Base-by-base conservation (phyloP, 1,284 basidiomycete species). In the Entoloma clypeatum region DNA sequence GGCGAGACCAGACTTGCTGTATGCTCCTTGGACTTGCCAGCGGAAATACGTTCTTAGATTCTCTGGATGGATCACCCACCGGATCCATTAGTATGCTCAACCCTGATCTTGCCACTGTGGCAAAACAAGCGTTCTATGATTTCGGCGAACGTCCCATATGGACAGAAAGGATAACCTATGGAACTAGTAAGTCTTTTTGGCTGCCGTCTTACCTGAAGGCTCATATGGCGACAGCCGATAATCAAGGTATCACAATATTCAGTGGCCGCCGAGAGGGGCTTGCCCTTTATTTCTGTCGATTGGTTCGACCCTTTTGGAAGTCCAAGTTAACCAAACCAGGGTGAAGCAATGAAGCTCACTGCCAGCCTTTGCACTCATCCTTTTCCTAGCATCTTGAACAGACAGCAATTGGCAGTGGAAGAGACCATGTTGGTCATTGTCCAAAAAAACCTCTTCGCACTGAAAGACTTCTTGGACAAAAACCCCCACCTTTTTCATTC, bases 261-360 rank as follows among this genome's bases (percentile, higher is more conserved):
- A 93, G 91, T 53, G 87, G 91, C 26, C 77, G 92, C 37, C 79
- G 93, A 52, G 92, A 98, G 63, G 95, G 92, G 1, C 72, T 98
- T 27, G 87, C 86, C 0, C 65, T 95, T 23, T 94, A 92, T 60
- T 79, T 98, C 54, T 81, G 91, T 3, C 77, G 95, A 39, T 70
- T 95, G 18, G 67, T 97, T 11, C 72, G 92, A 27, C 87, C 91
- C 1, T 74, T 98, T 47, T 98, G 95, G 94, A 86, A 83, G 54
- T 70, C 76, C 40, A 88, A 83, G 54, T 66, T 97, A 42, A 86
- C 82, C 4, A 71, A 69, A 41, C 56, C 71, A 23, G 69, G 75
- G 86, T 87, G 56, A 40, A 56, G n/a, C n/a, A n/a, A n/a, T n/a
- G n/a, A n/a, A 41, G 67, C 60, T 10, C 23, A 33, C 18, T 8